Evolutionary conservation across 192 early-diverging fungal species (phyloP).

Genomic region (Helicostylum pulchrum): DNA sequence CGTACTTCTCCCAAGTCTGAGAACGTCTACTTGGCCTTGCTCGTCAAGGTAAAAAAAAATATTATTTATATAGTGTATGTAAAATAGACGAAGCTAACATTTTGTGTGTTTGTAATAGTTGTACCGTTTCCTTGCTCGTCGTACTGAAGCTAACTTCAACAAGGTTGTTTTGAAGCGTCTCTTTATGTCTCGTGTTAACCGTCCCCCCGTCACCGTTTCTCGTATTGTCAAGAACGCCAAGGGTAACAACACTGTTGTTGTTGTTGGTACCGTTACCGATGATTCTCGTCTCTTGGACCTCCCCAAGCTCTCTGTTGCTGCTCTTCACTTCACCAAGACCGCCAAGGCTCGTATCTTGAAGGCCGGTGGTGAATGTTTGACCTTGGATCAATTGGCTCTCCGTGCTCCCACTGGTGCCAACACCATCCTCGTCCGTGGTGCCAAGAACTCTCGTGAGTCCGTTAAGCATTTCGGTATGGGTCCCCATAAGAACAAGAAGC

Average conservation of each 20-base stretch:
- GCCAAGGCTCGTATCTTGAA: constrained; percentile 97
- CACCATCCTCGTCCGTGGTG: constrained; percentile 93
- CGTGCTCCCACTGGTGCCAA: constrained; percentile 96
- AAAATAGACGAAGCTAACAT: background rate
- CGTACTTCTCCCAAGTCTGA: constrained; percentile 87
- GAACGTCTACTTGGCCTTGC: constrained; percentile 96
- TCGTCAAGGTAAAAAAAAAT: constrained; percentile 82
- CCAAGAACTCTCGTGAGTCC: constrained; percentile 93
- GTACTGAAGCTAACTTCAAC: constrained; percentile 98
- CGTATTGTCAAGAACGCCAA: constrained; percentile 80
- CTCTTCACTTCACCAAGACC: constrained; percentile 93
- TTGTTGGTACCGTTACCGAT: constrained; percentile 97
- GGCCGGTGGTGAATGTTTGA: constrained; percentile 98
- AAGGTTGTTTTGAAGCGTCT: constrained; percentile 97
- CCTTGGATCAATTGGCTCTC: constrained; percentile 98
- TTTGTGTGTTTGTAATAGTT: constrained; percentile 53
- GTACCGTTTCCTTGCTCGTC: constrained; percentile 98
- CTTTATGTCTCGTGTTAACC: constrained; percentile 98
- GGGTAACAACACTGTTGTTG: constrained; percentile 85
- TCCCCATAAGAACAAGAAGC: constrained; percentile 51
- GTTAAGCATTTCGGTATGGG: constrained; percentile 97
- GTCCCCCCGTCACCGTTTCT: constrained; percentile 91
- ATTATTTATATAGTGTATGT: too few species aligned
- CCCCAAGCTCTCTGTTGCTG: constrained; percentile 95
- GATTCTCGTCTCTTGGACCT: constrained; percentile 89